Evolutionary conservation across 768 basidiomycete genomes (phyloP).

Genomic region (Mycena olivaceomarginata): DNA sequence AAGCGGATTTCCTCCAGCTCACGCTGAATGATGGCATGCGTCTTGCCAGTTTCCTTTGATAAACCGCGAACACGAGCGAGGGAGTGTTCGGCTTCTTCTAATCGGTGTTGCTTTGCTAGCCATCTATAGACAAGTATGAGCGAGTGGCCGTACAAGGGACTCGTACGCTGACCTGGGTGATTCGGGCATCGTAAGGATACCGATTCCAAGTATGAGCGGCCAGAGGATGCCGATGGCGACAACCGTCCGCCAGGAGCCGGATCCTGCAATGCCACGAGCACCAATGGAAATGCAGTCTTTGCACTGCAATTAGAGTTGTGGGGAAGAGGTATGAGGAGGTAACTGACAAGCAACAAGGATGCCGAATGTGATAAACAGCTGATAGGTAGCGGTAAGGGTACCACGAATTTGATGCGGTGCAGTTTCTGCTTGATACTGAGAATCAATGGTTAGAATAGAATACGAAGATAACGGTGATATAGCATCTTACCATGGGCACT

Average conservation of each 20-base stretch:
- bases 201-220: slow-evolving; percentile 76
- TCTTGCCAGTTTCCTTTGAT: slow-evolving; percentile 58
- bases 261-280: slow-evolving; percentile 68
- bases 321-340: slow-evolving; percentile 8
- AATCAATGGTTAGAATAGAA: slow-evolving; percentile 24
- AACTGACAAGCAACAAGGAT: slow-evolving; percentile 78
- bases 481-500: slow-evolving; percentile 72
- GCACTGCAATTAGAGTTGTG: slow-evolving; percentile 23
- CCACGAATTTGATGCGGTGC: slow-evolving; percentile 85
- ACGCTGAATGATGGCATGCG: slow-evolving; percentile 63
- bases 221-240: slow-evolving; percentile 79
- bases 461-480: slow-evolving; percentile 10
- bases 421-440: slow-evolving; percentile 81
- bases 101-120: slow-evolving; percentile 70
- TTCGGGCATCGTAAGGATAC: slow-evolving; percentile 84
- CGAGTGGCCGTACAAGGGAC: slow-evolving; percentile 16
- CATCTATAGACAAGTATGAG: slow-evolving; percentile 58
- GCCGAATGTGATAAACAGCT: slow-evolving; percentile 82
- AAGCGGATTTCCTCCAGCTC: slow-evolving; percentile 75
- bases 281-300: slow-evolving; percentile 82
- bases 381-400: slow-evolving; percentile 77
- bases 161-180: slow-evolving; percentile 65
- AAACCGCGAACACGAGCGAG: slow-evolving; percentile 72
- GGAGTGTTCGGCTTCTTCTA: slow-evolving; percentile 69
- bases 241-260: slow-evolving; percentile 77